A percentile compares a stretch with the other conserved stretches of the same genome.
Conservation (phyloP, 2,329 filamentous ascomycete genomes). For the Helotiales sp. region DNA sequence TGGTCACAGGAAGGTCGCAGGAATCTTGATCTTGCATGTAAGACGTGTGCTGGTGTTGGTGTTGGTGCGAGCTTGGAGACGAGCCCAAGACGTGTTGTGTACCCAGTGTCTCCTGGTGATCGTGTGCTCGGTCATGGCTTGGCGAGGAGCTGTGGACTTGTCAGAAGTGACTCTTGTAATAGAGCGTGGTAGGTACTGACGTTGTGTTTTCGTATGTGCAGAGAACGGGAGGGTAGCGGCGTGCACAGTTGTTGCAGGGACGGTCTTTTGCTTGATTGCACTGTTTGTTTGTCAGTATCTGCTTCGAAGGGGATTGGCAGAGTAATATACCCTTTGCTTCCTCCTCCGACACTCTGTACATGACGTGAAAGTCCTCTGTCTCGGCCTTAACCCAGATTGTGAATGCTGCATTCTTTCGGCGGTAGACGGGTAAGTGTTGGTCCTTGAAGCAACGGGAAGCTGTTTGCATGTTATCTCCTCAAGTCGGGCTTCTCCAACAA, state of each 20-base stretch:
- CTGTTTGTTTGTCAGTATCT: constrained; percentile 1
- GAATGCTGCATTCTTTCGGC: constrained; percentile 25
- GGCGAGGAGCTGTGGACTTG: constrained; percentile 17
- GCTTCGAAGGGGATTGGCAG: neutral
- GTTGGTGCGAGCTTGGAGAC: neutral
- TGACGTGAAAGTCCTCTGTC: constrained; percentile 26
- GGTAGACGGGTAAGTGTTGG: neutral
- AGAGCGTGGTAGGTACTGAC: constrained; percentile 4
- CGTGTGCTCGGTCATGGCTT: constrained; percentile 12
- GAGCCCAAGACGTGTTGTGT: neutral
- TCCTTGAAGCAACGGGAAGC: constrained; percentile 4
- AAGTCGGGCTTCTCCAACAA: constrained; percentile 10
- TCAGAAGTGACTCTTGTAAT: constrained; percentile 6
- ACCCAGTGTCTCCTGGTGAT: constrained; percentile 6
- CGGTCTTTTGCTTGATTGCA: constrained; percentile 30
- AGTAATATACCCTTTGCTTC: constrained; percentile 22
- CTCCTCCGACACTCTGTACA: constrained; percentile 28
- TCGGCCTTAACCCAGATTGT: constrained; percentile 18
- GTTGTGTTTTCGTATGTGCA: constrained; percentile 26
- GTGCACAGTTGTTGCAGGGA: constrained; percentile 26
- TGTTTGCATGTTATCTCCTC: neutral
- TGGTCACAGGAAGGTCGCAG: constrained; percentile 7
- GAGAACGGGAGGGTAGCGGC: constrained; percentile 23
- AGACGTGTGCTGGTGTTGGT: no score
- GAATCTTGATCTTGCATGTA: constrained; percentile 13